A percentile compares a stretch with the other conserved stretches of the same genome.
Evolutionary conservation across 2,329 filamentous ascomycete species (phyloP).

Genomic region (Apiospora arundinis): DNA sequence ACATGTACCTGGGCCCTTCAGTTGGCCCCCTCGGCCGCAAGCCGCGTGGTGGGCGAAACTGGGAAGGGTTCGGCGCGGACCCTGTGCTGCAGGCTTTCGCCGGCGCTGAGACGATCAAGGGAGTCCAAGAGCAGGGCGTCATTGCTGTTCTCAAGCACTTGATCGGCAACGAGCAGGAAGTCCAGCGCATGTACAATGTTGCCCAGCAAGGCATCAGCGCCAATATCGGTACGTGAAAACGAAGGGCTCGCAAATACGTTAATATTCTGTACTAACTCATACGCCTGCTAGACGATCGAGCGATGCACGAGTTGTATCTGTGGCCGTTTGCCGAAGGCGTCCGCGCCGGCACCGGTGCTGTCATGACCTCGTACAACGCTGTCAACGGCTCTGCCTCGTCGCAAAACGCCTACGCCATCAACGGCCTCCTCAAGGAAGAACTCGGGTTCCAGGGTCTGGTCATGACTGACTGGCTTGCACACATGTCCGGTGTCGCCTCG

Average conservation of each 20-base stretch:
- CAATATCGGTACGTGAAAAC: conserved; percentile 62
- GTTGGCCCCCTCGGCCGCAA: conserved; percentile 77
- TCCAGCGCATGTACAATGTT: conserved; percentile 61
- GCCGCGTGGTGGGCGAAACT: conserved; percentile 74
- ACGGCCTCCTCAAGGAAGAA: conserved; percentile 75
- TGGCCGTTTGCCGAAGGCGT: conserved; percentile 84
- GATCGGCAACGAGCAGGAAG: conserved; percentile 60
- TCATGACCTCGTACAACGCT: conserved; percentile 86
- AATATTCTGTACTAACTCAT: conserved; percentile 20
- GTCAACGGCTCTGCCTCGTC: conserved; percentile 71
- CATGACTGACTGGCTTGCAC: conserved; percentile 78
- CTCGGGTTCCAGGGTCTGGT: conserved; percentile 75
- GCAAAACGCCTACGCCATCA: conserved; percentile 72
- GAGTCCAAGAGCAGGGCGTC: conserved; percentile 61
- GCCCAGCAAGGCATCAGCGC: conserved; percentile 63
- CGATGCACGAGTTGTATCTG: conserved; percentile 73
- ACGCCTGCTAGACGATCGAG: conserved; percentile 36
- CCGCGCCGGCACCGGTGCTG: conserved; percentile 75
- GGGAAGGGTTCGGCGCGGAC: conserved; percentile 77
- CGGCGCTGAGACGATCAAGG: conserved; percentile 58
- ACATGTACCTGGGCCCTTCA: conserved; percentile 73
- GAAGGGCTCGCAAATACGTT: no score
- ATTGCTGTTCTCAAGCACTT: conserved; percentile 65
- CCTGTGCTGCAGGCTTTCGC: conserved; percentile 66
- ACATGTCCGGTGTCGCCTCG: conserved; percentile 75